Base-by-base conservation (phyloP, 1,139 yeast genomes). In the Geotrichum candidum region DNA sequence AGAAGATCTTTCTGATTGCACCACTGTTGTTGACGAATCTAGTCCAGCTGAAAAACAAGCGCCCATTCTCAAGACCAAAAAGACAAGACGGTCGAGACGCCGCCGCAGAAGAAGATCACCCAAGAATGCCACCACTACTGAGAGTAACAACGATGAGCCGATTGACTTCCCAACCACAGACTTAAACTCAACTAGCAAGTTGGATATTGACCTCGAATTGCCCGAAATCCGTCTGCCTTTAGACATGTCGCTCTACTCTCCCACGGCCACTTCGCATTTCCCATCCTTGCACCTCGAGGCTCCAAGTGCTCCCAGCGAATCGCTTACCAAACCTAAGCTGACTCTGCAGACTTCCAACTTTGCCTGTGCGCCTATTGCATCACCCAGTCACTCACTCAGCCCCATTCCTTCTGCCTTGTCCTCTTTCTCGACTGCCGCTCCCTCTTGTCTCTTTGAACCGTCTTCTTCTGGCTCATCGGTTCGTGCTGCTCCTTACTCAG, bases 51-150 rank as follows among this genome's bases (percentile, higher is more conserved):
- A 23, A 50, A 13, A 25, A 50, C n/a, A 50, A 50, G 31, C 27
- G 4, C 52, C 52, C 52, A 13, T 7, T 15, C 6, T 13, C 11
- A 51, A 51, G 18, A 51, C 27, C 18, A 51, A 51, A 13, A 51
- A 51, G 25, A 51, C 54, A 27, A 51, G 54, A 29, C 54, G 54
- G 23, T 51, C 54, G 9, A 51, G 22, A 51, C 27, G 23, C 6
- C 54, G 54, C 6, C 46, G 46, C n/a, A 41, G 46, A 51, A 51
- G 54, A 29, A 51, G 54, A 51, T 51, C 54, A 10, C 23, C 33
- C 33, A 51, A 27, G 35, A 13, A 1, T 51, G 11, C 38, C n/a
- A 29, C n/a, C 3, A 33, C 5, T 27, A 2, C 54, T 18, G 15
- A 15, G 15, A 3, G 11, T 2, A 27, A 48, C 27, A 15, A 11